These are phyloP conservation scores for Lunularia cruciata DNA, from an alignment of 225 moss, liverwort and hornwort genomes.

Conservation along the genomic window DNA sequence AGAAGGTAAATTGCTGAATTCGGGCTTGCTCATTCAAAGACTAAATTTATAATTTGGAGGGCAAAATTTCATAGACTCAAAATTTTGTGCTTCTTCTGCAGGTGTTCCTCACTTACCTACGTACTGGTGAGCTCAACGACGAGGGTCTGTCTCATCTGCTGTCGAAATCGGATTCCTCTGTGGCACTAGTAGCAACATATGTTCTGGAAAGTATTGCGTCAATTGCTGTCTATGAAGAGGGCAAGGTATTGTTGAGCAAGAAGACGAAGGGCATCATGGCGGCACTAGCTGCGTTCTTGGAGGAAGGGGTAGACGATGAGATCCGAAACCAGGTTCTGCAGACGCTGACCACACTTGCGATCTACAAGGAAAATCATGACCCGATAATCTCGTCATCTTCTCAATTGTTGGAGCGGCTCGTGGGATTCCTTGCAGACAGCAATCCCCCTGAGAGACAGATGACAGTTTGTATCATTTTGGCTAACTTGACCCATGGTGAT, in stretches of 20 bases:
- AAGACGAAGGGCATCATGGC: slow-evolving; percentile 10
- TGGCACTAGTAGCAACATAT: slow-evolving; percentile 3
- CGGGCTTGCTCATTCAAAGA: too few species aligned
- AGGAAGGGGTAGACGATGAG: neutral
- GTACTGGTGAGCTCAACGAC: slow-evolving; percentile 17
- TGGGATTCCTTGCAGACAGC: slow-evolving; percentile 5
- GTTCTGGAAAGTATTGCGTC: slow-evolving; percentile 12
- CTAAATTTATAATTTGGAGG: too few species aligned
- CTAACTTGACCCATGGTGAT: slow-evolving; percentile 15
- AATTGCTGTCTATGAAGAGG: slow-evolving; percentile 15
- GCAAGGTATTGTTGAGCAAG: neutral
- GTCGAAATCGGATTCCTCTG: neutral
- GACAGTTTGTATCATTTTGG: slow-evolving; percentile 7
- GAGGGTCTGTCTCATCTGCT: slow-evolving; percentile 20
- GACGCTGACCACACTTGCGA: slow-evolving; percentile 13
- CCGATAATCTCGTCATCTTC: slow-evolving; percentile 8
- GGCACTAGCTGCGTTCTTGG: slow-evolving; percentile 3
- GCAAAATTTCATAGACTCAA: too few species aligned
- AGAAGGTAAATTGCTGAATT: slow-evolving; percentile 17
- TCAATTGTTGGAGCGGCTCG: slow-evolving; percentile 11
- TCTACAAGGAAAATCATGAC: slow-evolving; percentile 16
- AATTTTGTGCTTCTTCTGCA: neutral
- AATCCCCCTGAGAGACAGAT: slow-evolving; percentile 6
- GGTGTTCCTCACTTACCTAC: slow-evolving; percentile 19
- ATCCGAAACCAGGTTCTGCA: neutral